Base-by-base conservation (phyloP, 768 basidiomycete genomes). In the Calvatia gigantea region DNA sequence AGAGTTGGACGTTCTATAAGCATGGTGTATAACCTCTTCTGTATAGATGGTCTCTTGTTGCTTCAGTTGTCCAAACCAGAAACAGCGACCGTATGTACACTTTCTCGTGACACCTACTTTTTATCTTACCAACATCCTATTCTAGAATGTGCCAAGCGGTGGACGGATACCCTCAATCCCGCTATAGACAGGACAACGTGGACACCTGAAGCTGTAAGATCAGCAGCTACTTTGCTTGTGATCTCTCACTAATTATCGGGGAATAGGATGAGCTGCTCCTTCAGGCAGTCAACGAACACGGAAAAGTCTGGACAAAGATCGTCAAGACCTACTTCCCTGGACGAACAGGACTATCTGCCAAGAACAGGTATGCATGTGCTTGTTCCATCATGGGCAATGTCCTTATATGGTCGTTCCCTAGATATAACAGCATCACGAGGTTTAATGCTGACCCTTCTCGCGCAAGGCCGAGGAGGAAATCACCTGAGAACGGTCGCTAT, bases 271-370 rank as follows among this genome's bases (percentile, higher is more conserved):
- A 77, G 27, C 61, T 78, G 15, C 75, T 84, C n/a, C 68, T 84
- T 19, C 72, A 75, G 57, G 81, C 82, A 5, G 82, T 84, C 37
- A 69, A 75, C 43, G 75, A 77, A 52, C 79, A 82, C 56, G 82
- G 82, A 17, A 82, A 80, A 63, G 78, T 80, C 4, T 84, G 82
- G 82, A 81, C 82, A 0, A 82, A 82, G 62, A 84, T 84, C 42
- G 82, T 82, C 31, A 80, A 81, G 62, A 80, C 77, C 5, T 82
- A 82, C 61, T 82, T 84, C 66, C 82, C 82, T 44, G 81, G 82
- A 4, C 73, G 82, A 35, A 84, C 82, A 15, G 82, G 81, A 12
- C 69, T 84, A 14, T 79, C 81, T 2, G 81, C 81, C 14, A 84
- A 83, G 73, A 84, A 84, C 65, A 73, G 81, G 80, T 81, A 62